phyloP scores from a whole-genome alignment of 495 filamentous ascomycete genomes.

The Penicillium paxilli region DNA sequence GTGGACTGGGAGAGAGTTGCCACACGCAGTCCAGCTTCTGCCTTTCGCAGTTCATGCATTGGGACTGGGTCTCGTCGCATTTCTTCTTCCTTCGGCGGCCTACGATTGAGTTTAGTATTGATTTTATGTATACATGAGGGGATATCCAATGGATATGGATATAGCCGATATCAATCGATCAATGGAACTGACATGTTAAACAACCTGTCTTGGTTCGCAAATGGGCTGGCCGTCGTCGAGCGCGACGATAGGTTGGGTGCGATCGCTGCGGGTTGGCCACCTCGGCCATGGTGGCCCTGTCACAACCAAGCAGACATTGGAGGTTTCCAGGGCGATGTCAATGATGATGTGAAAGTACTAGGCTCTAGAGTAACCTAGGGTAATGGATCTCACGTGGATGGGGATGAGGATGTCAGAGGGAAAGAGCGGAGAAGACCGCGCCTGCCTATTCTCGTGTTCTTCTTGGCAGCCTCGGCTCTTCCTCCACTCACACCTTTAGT shows the following conservation, averaged over 20 bases:
- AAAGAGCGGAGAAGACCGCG: too few species aligned
- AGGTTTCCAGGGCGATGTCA: too few species aligned
- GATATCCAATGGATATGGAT: not conserved
- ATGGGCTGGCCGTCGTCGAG: constrained; percentile 23
- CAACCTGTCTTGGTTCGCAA: constrained; percentile 25
- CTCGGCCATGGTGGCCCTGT: not conserved
- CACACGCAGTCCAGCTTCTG: constrained; percentile 12
- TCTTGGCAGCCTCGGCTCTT: too few species aligned
- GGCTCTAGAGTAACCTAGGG: too few species aligned
- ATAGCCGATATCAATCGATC: not conserved
- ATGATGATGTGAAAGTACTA: too few species aligned
- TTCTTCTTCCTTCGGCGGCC: constrained; percentile 27
- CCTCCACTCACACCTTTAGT: too few species aligned
- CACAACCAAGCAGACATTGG: too few species aligned
- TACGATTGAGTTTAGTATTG: not conserved
- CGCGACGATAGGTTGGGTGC: constrained; percentile 9
- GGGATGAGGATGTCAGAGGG: too few species aligned
- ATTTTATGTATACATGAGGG: too few species aligned
- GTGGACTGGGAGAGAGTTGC: not conserved
- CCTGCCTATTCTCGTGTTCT: too few species aligned
- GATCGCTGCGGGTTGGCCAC: not conserved
- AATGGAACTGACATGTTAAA: constrained; percentile 19
- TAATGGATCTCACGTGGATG: too few species aligned
- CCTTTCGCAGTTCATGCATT: constrained; percentile 19
- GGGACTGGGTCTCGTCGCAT: constrained; percentile 17